These are phyloP conservation scores for Trichoderma asperellum DNA, from an alignment of 2,329 filamentous ascomycete genomes.

Conservation along the genomic window DNA sequence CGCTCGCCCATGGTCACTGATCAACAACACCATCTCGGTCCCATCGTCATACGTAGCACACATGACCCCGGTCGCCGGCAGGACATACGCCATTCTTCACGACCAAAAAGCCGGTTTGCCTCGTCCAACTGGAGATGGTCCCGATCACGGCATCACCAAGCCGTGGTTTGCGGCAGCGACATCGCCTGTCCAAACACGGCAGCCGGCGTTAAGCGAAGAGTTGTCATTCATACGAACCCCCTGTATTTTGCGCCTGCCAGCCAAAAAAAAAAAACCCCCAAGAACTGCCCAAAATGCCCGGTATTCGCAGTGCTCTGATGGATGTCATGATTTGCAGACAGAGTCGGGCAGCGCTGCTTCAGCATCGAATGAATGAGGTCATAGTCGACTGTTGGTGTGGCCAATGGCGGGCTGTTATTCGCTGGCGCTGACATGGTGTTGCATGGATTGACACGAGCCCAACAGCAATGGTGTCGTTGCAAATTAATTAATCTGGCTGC, in stretches of 20 bases:
- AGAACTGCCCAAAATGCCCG: neutral
- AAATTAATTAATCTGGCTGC: neutral
- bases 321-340: neutral
- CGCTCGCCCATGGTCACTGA: neutral
- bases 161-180: constrained; percentile 4
- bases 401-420: constrained; percentile 1
- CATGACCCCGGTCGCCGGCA: constrained; percentile 11
- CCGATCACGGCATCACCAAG: constrained; percentile 10
- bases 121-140: neutral
- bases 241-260: neutral
- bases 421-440: constrained; percentile 3
- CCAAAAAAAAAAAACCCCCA: neutral
- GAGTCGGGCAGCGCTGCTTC: constrained; percentile 6
- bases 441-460: neutral
- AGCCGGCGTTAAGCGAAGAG: constrained; percentile 10
- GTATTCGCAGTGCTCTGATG: neutral
- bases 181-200: constrained; percentile 16
- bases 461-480: neutral
- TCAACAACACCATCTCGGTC: constrained; percentile 23
- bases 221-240: neutral
- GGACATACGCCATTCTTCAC: constrained; percentile 8
- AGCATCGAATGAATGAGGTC: constrained; percentile 15
- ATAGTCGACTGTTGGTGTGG: constrained; percentile 12
- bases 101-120: constrained; percentile 7
- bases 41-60: constrained; percentile 25